A percentile compares a stretch with the other conserved stretches of the same genome.
These are phyloP conservation scores for Crithidia mellificae DNA, from an alignment of 208 protist genomes.

Conservation along the genomic window DNA sequence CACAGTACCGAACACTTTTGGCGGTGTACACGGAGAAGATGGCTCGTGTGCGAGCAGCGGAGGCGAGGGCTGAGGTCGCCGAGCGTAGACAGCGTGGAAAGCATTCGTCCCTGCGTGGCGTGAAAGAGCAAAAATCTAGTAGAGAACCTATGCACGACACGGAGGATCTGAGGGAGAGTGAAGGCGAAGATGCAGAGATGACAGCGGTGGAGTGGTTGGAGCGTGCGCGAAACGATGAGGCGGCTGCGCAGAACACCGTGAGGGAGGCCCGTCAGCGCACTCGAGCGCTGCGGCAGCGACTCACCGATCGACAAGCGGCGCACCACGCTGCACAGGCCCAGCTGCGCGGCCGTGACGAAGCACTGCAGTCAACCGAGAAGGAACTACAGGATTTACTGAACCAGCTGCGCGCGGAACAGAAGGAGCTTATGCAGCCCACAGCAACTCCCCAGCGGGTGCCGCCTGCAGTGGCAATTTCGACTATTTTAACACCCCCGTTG, in stretches of 20 bases:
- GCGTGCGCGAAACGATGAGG: background rate
- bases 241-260: background rate
- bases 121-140: too few relatives aligned
- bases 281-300: slow-evolving; percentile 5
- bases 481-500: background rate
- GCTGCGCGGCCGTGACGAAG: slow-evolving; percentile 10
- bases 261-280: slow-evolving; percentile 1
- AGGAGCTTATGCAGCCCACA: background rate
- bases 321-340: background rate
- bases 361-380: slow-evolving; percentile 1
- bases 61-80: background rate
- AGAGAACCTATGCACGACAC: background rate
- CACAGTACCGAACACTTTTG: slow-evolving; percentile 19
- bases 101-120: too few relatives aligned
- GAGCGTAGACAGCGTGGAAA: background rate
- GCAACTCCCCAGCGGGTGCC: background rate
- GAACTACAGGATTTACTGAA: slow-evolving; percentile 8
- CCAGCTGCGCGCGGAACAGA: background rate
- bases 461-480: background rate
- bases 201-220: background rate
- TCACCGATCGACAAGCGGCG: background rate
- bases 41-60: background rate
- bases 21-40: slow-evolving; percentile 12
- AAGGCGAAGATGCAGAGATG: background rate
- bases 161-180: background rate